These are phyloP conservation scores for Didymella keratinophila DNA, from an alignment of 2,329 filamentous ascomycete genomes.

Conservation along the genomic window DNA sequence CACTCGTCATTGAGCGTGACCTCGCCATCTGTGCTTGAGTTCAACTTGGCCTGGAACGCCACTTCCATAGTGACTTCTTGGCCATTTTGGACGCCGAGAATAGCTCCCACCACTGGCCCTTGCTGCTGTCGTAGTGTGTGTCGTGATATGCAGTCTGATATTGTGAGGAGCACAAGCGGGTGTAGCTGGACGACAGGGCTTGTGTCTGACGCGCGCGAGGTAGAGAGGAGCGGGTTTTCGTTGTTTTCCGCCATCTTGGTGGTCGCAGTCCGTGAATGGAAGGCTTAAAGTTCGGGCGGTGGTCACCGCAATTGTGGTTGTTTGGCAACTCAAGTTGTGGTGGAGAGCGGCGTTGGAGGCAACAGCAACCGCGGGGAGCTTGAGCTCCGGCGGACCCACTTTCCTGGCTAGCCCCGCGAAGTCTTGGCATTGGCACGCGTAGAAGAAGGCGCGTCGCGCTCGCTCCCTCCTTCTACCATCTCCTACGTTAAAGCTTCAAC, in stretches of 20 bases:
- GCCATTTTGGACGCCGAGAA: conserved; percentile 92
- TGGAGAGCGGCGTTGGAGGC: conserved; percentile 7
- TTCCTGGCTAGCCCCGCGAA: background rate
- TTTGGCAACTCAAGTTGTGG: conserved; percentile 11
- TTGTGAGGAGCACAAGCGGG: conserved; percentile 91
- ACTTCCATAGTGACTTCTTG: conserved; percentile 91
- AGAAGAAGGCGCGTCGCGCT: background rate
- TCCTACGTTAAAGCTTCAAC: too few relatives aligned
- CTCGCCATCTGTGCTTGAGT: conserved; percentile 59
- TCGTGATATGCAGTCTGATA: conserved; percentile 95
- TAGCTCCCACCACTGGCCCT: conserved; percentile 81
- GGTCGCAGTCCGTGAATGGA: background rate
- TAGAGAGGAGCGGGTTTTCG: conserved; percentile 55
- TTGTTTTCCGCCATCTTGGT: conserved; percentile 47
- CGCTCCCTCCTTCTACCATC: background rate
- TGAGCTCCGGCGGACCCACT: conserved; percentile 2
- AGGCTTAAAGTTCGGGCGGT: background rate
- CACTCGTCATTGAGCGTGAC: conserved; percentile 71
- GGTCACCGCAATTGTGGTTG: background rate
- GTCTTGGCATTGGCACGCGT: background rate
- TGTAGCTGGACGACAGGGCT: conserved; percentile 84
- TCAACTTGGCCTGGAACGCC: conserved; percentile 80
- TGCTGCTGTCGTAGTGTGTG: conserved; percentile 79
- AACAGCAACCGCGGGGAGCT: conserved; percentile 19
- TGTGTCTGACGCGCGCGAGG: conserved; percentile 66